These are phyloP conservation scores for Colletotrichum sojae DNA, from an alignment of 2,329 filamentous ascomycete species.

Conservation along the genomic window DNA sequence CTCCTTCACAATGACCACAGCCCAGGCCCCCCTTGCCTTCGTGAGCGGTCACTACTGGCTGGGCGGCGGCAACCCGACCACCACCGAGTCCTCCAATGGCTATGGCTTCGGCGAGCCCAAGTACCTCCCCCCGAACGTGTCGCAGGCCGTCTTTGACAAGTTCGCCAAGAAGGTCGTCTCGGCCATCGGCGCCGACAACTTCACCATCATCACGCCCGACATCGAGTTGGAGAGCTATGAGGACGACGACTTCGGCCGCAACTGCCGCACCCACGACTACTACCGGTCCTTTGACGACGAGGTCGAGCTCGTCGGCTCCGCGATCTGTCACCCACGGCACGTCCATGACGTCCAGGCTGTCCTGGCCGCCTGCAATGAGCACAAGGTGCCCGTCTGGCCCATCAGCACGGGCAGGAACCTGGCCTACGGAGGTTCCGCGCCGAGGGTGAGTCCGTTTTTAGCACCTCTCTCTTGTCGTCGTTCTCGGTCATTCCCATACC, in stretches of 20 bases:
- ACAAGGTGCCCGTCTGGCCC: conserved; percentile 63
- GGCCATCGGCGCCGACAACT: conserved; percentile 9
- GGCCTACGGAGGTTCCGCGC: conserved; percentile 68
- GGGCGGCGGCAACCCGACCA: background rate
- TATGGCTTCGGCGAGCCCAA: conserved; percentile 5
- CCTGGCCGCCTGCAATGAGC: conserved; percentile 57
- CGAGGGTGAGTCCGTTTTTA: conserved; percentile 48
- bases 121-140: conserved; percentile 6
- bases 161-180: conserved; percentile 5
- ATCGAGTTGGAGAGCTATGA: conserved; percentile 25
- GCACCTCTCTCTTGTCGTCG: background rate
- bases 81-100: background rate
- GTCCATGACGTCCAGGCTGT: conserved; percentile 56
- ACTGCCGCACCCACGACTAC: conserved; percentile 33
- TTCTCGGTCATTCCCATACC: too few relatives aligned
- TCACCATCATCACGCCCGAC: conserved; percentile 13
- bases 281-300: conserved; percentile 35
- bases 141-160: background rate
- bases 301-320: conserved; percentile 24
- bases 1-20: conserved; percentile 6
- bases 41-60: conserved; percentile 23
- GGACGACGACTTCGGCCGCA: conserved; percentile 31
- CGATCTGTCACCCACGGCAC: conserved; percentile 34
- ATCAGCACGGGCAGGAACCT: conserved; percentile 65
- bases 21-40: conserved; percentile 3